Evolutionary conservation across 306 rosid genomes (phyloP), one percentile per base, ranked within the genome.

Genomic region (Erythrophleum fordii): DNA sequence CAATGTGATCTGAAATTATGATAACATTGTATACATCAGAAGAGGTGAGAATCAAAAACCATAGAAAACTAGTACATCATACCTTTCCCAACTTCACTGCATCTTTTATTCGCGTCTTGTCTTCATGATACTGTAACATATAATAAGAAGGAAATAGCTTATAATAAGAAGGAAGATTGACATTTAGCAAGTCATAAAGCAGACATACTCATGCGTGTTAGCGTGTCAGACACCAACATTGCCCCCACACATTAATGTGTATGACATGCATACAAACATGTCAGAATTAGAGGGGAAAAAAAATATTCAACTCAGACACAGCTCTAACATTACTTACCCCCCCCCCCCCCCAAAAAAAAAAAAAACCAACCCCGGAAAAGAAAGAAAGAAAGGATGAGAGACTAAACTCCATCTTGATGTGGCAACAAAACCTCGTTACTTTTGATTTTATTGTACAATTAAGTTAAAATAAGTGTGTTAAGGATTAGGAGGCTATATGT

Each of bases 71-170:
- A 70, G 72, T 41, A 69, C 52, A 59, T 58, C 84, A 80, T 91
- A 94, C 98, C 98, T 92, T 94, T 75, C 92, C 89, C 76, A 84
- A 86, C 90, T 94, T 94, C 85, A 92, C 84, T 17, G 92, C 91
- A 83, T 94, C 95, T 84, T 91, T 91, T 78, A 91, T 78, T 83
- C 82, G 90, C 73, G 86, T 78, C 86, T 84, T 94, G 53, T 94
- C 98, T 58, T 91, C 93, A 48, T 79, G 89, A 86, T 87, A 94
- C 98, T 94, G 98, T 58, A 80, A 81, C 72, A 80, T 39, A 79
- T 18, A 65, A 74, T 9, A 61, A 51, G 68, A 70, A 41, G 8
- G 76, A 22, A 72, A n/a, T n/a, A n/a, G n/a, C n/a, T n/a, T 39
- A 79, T 18, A 65, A 74, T 9, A 61, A 51, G 68, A 70, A 41